Percentiles rank a stretch among this genome's conserved stretches.
Evolutionary conservation across 331 rosid genomes (phyloP).

Genomic region (Phaseolus coccineus): DNA sequence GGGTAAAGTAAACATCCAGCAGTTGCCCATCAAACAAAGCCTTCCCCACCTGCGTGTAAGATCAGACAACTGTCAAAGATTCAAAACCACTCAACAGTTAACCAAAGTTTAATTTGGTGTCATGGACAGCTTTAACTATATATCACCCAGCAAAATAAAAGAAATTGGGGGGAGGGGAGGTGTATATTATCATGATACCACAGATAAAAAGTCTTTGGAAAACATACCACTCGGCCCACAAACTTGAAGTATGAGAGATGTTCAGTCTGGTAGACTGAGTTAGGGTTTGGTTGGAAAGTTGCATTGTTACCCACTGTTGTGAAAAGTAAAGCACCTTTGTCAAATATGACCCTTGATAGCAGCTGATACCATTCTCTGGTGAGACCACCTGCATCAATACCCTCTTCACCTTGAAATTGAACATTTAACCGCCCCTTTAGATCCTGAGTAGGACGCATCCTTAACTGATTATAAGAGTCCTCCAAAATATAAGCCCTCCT

Average conservation of each 20-base stretch:
- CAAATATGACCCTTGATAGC: conserved; percentile 93
- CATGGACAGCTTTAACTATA: neutral
- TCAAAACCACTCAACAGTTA: conserved; percentile 34
- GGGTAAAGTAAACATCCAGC: conserved; percentile 97
- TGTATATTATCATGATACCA: neutral
- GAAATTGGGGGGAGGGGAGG: neutral
- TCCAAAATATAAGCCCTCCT: conserved; percentile 97
- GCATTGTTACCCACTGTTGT: conserved; percentile 94
- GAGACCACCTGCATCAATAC: conserved; percentile 99
- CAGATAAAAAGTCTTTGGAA: conserved; percentile 10
- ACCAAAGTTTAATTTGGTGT: conserved; percentile 10
- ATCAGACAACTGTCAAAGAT: conserved; percentile 38
- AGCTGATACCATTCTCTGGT: conserved; percentile 99
- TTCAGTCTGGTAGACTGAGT: conserved; percentile 96
- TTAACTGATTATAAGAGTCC: conserved; percentile 94
- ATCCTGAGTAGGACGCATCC: conserved; percentile 93
- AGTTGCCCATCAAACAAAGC: conserved; percentile 98
- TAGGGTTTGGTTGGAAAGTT: conserved; percentile 99
- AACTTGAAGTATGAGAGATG: conserved; percentile 98
- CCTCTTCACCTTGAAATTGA: conserved; percentile 99
- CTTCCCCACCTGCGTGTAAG: conserved; percentile 84
- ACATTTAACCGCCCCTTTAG: conserved; percentile 92
- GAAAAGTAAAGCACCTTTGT: conserved; percentile 96
- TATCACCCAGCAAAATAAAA: conserved; percentile 23
- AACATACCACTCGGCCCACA: conserved; percentile 98